Percentiles rank a stretch among this genome's conserved stretches.
phyloP scores from a whole-genome alignment of 495 filamentous ascomycete genomes.

The Tuber brumale region DNA sequence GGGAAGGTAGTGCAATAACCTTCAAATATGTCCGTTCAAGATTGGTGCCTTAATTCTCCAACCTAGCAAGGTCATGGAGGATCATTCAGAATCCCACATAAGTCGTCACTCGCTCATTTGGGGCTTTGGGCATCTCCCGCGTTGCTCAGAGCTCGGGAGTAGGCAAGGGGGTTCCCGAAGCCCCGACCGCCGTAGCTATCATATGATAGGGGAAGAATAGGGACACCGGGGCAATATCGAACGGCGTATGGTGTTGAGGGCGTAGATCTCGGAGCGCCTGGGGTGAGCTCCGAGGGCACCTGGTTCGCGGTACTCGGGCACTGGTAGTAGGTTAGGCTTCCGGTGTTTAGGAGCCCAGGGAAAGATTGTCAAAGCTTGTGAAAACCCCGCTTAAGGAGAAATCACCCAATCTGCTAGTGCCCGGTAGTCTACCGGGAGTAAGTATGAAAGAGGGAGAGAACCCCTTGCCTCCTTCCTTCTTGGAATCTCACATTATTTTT shows the following conservation, averaged over 20 bases:
- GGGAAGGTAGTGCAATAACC: neutral
- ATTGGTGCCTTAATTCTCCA: neutral
- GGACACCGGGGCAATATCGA: neutral
- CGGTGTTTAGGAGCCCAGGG: neutral
- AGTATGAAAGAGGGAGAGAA: neutral
- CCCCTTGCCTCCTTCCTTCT: neutral
- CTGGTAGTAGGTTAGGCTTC: neutral
- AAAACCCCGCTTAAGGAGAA: neutral
- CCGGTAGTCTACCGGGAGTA: neutral
- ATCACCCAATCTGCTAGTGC: neutral
- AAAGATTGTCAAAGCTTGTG: neutral
- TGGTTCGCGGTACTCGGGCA: neutral
- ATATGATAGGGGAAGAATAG: neutral
- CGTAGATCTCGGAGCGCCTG: neutral
- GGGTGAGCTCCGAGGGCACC: neutral
- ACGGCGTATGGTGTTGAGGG: neutral
- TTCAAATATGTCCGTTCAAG: neutral
- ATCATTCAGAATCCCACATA: neutral
- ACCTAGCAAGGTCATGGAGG: neutral
- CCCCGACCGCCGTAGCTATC: neutral
- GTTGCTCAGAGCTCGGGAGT: neutral
- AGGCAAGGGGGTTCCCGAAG: neutral
- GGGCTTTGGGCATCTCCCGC: neutral
- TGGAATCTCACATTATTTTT: neutral
- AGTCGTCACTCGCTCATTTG: neutral